These are phyloP conservation scores for Cyberlindnera veronae DNA, from an alignment of 805 yeast species.

Conservation along the genomic window DNA sequence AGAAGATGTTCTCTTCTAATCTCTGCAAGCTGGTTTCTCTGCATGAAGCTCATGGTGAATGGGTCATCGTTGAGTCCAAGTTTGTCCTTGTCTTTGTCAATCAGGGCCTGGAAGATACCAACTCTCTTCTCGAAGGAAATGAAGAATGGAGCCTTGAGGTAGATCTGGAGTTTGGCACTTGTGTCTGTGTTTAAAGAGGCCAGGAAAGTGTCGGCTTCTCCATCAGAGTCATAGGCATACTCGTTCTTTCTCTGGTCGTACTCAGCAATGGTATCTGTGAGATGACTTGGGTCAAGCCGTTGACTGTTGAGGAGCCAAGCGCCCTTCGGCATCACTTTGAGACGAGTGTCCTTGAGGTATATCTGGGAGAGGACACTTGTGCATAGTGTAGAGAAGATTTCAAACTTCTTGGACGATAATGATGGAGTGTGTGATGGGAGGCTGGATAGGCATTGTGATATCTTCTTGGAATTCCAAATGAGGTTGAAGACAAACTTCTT, in stretches of 20 bases:
- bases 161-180: constrained; percentile 42
- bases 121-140: constrained; percentile 75
- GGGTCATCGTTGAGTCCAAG: constrained; percentile 13
- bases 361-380: constrained; percentile 60
- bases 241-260: constrained; percentile 38
- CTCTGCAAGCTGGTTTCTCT: constrained; percentile 36
- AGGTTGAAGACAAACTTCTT: constrained; percentile 48
- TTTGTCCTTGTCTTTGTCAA: constrained; percentile 47
- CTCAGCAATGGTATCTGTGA: constrained; percentile 37
- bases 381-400: constrained; percentile 33
- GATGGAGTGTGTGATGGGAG: not conserved
- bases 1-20: constrained; percentile 69
- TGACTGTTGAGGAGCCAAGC: constrained; percentile 50
- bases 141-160: constrained; percentile 72
- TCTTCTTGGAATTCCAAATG: constrained; percentile 35
- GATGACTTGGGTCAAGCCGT: constrained; percentile 31
- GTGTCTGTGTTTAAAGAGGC: constrained; percentile 13
- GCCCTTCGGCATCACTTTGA: constrained; percentile 43
- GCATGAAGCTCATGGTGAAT: not conserved
- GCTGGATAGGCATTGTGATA: not conserved
- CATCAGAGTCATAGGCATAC: constrained; percentile 23
- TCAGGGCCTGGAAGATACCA: constrained; percentile 60
- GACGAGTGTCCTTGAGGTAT: constrained; percentile 61
- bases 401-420: constrained; percentile 8
- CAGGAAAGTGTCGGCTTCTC: constrained; percentile 21